These are phyloP conservation scores for Bocquillonia castaneifolia DNA, from an alignment of 441 rosid species.

Conservation along the genomic window DNA sequence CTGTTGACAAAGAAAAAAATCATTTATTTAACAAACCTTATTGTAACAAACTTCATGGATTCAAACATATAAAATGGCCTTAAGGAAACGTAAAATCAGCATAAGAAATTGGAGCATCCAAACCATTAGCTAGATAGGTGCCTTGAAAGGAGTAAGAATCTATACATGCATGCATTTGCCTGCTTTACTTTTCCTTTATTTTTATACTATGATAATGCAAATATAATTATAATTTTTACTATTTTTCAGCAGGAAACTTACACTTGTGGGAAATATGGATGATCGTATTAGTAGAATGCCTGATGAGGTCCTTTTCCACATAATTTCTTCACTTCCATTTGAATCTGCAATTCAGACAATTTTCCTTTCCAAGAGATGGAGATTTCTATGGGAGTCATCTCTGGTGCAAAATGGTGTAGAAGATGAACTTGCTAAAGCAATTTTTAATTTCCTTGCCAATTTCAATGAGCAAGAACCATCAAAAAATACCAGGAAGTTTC, in stretches of 20 bases:
- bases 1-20: background rate
- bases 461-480: slow-evolving; percentile 42
- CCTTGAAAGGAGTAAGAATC: too few species aligned
- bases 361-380: slow-evolving; percentile 48
- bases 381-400: slow-evolving; percentile 41
- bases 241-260: background rate
- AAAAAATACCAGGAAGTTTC: slow-evolving; percentile 37
- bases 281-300: slow-evolving; percentile 49
- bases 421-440: slow-evolving; percentile 30
- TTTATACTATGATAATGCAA: background rate
- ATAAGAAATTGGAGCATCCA: too few species aligned
- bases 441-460: slow-evolving; percentile 39
- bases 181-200: background rate
- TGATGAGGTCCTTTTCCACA: slow-evolving; percentile 47
- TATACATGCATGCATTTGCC: too few species aligned
- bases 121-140: too few species aligned
- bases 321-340: slow-evolving; percentile 50
- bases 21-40: background rate
- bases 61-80: too few species aligned
- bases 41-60: too few species aligned
- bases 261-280: slow-evolving; percentile 18
- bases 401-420: slow-evolving; percentile 38
- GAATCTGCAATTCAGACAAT: slow-evolving; percentile 51
- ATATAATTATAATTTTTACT: background rate
- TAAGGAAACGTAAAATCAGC: too few species aligned